Evolutionary conservation across 768 basidiomycete species (phyloP).

Genomic region (Tylopilus subfusipes): DNA sequence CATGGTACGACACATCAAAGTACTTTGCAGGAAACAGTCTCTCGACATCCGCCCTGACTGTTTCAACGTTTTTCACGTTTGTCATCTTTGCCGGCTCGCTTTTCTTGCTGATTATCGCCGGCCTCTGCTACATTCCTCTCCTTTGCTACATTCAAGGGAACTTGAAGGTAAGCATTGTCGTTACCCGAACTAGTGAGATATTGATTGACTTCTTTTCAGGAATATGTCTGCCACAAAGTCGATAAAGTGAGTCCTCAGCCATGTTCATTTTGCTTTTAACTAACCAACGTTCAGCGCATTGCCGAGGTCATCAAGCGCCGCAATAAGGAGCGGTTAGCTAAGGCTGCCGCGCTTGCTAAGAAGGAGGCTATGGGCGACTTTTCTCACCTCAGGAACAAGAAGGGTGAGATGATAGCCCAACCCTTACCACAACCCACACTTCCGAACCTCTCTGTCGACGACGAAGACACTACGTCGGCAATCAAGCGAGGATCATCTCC

Average conservation of each 20-base stretch:
- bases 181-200: background rate
- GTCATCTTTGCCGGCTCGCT: slow-evolving; percentile 83
- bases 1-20: slow-evolving; percentile 68
- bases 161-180: slow-evolving; percentile 62
- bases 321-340: slow-evolving; percentile 79
- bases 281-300: slow-evolving; percentile 62
- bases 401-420: slow-evolving; percentile 76
- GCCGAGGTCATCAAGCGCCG: slow-evolving; percentile 89
- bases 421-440: slow-evolving; percentile 92
- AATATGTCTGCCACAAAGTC: slow-evolving; percentile 98
- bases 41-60: slow-evolving; percentile 78
- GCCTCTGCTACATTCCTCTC: slow-evolving; percentile 87
- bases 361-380: slow-evolving; percentile 91
- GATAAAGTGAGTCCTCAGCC: slow-evolving; percentile 67
- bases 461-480: slow-evolving; percentile 57
- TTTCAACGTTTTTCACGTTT: slow-evolving; percentile 89
- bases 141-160: slow-evolving; percentile 96
- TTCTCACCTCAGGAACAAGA: slow-evolving; percentile 91
- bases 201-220: slow-evolving; percentile 40
- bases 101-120: slow-evolving; percentile 77
- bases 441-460: slow-evolving; percentile 86
- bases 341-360: slow-evolving; percentile 77
- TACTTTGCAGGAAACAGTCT: slow-evolving; percentile 77
- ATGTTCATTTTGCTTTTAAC: slow-evolving; percentile 4
- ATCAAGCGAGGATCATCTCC: slow-evolving; percentile 53